Conservation (phyloP, 164 flowering plant species). For the Hamamelis virginiana region DNA sequence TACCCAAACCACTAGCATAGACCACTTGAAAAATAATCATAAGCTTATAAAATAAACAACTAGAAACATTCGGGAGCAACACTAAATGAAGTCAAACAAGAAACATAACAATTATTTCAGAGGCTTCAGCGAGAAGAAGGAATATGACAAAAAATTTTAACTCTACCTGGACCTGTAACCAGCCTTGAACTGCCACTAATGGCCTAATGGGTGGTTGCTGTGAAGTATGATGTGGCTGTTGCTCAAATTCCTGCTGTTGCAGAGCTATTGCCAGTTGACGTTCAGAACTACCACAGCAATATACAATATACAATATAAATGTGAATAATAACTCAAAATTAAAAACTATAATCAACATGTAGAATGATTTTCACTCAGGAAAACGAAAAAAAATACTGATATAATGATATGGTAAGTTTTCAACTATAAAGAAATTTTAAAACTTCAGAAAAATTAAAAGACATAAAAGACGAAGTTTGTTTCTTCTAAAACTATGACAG, state of each 20-base stretch:
- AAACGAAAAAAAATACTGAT: too few species aligned
- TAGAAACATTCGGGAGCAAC: neutral
- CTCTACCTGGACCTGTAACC: slow-evolving; percentile 80
- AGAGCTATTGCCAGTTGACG: slow-evolving; percentile 84
- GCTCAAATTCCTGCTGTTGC: slow-evolving; percentile 89
- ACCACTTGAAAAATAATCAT: neutral
- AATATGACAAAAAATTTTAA: neutral
- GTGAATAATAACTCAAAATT: neutral
- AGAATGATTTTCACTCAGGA: neutral
- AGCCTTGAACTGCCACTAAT: slow-evolving; percentile 54
- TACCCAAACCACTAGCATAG: neutral
- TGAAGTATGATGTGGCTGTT: slow-evolving; percentile 46
- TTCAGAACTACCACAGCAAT: slow-evolving; percentile 59
- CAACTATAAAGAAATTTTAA: neutral
- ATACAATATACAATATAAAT: neutral
- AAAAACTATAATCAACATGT: neutral
- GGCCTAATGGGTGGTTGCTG: slow-evolving; percentile 52
- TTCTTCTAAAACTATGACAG: neutral
- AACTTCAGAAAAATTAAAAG: neutral
- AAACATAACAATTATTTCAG: neutral
- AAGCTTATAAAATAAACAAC: neutral
- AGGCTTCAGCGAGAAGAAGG: neutral
- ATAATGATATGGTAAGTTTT: too few species aligned
- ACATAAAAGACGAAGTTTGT: neutral
- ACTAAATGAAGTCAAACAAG: neutral